Evolutionary conservation across 2,329 filamentous ascomycete species (phyloP).

Genomic region (Colletotrichum sp.): DNA sequence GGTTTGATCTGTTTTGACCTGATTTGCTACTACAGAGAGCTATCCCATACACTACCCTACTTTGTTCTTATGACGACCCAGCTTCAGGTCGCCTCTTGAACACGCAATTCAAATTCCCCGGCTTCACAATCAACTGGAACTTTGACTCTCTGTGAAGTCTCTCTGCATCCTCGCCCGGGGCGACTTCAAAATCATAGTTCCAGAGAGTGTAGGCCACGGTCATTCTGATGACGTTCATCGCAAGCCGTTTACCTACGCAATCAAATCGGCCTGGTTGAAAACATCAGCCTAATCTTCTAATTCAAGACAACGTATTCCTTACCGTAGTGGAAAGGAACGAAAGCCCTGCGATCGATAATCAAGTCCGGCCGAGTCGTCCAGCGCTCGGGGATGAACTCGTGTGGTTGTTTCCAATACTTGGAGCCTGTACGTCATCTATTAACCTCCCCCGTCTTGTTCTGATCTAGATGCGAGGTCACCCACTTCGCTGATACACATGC

Average conservation of each 20-base stretch:
- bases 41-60: too few species aligned
- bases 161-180: slow-evolving; percentile 5
- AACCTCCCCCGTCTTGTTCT: too few species aligned
- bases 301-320: too few species aligned
- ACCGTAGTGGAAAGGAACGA: slow-evolving; percentile 6
- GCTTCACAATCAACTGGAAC: slow-evolving; percentile 12
- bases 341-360: slow-evolving; percentile 23
- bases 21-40: too few species aligned
- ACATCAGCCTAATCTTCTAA: too few species aligned
- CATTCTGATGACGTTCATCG: slow-evolving; percentile 2
- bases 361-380: slow-evolving; percentile 25
- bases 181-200: slow-evolving; percentile 18
- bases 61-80: background rate
- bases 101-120: slow-evolving; percentile 4
- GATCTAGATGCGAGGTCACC: background rate
- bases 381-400: slow-evolving; percentile 27
- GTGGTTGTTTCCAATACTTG: slow-evolving; percentile 13
- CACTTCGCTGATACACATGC: slow-evolving; percentile 9
- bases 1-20: too few species aligned
- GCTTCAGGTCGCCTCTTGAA: background rate
- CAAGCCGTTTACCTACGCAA: slow-evolving; percentile 12
- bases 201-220: slow-evolving; percentile 15
- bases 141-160: background rate
- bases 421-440: too few species aligned
- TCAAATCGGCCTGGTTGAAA: background rate